Evolutionary conservation across 768 basidiomycete species (phyloP).

Genomic region (button mushroom (Agaricus bisporus)): DNA sequence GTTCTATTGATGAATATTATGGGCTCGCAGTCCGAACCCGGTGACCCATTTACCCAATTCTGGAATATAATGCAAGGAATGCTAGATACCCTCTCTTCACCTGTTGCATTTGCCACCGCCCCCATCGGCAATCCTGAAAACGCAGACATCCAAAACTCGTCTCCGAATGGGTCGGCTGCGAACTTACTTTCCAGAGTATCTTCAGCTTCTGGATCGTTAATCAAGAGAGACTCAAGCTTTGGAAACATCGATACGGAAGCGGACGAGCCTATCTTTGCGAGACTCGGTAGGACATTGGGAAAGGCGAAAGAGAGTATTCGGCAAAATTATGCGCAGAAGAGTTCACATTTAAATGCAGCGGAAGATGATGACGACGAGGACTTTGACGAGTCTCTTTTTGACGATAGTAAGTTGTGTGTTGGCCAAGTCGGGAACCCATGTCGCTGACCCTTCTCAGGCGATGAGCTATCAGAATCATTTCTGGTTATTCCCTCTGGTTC

Average conservation of each 20-base stretch:
- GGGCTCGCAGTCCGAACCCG: conserved; percentile 59
- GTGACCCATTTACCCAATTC: conserved; percentile 84
- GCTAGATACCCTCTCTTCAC: conserved; percentile 68
- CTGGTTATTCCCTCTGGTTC: conserved; percentile 63
- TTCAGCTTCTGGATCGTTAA: conserved; percentile 15
- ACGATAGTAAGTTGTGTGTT: conserved; percentile 45
- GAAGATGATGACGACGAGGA: conserved; percentile 39
- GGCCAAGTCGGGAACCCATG: not conserved
- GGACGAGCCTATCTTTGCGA: conserved; percentile 58
- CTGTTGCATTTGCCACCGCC: conserved; percentile 67
- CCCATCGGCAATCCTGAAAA: conserved; percentile 50
- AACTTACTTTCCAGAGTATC: conserved; percentile 18
- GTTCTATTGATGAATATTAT: not conserved
- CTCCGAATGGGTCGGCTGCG: conserved; percentile 3
- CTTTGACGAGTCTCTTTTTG: conserved; percentile 54
- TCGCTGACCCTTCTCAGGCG: conserved; percentile 27
- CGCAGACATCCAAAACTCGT: conserved; percentile 14
- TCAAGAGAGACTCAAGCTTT: conserved; percentile 31
- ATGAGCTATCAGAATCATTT: conserved; percentile 77
- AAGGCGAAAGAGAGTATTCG: conserved; percentile 28
- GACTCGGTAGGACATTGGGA: conserved; percentile 47
- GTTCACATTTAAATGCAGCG: conserved; percentile 11
- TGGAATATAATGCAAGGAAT: conserved; percentile 87
- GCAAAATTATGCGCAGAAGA: conserved; percentile 4
- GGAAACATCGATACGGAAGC: conserved; percentile 59